Evolutionary conservation across 371 early-diverging fungal genomes (phyloP).

Genomic region (Circinella umbellata): DNA sequence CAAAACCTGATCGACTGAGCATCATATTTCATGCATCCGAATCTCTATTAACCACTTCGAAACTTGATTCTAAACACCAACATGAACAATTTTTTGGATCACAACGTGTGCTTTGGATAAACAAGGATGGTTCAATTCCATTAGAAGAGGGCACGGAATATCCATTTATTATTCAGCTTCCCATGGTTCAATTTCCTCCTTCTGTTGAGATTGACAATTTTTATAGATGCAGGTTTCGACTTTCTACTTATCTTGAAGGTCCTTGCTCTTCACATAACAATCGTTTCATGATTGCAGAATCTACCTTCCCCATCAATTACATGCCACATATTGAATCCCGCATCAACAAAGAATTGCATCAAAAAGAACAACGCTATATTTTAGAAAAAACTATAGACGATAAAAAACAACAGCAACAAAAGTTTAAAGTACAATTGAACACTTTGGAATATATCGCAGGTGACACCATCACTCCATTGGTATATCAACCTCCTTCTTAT

Average conservation of each 20-base stretch:
- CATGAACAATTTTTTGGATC: conserved; percentile 32
- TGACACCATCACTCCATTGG: conserved; percentile 21
- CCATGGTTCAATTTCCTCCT: conserved; percentile 46
- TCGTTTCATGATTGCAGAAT: neutral
- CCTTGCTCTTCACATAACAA: neutral
- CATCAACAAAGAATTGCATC: conserved; percentile 17
- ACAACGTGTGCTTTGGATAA: conserved; percentile 39
- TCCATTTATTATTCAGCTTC: conserved; percentile 44
- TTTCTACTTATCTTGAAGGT: conserved; percentile 34
- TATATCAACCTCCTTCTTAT: neutral
- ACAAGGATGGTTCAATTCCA: conserved; percentile 21
- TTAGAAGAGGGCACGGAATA: conserved; percentile 21
- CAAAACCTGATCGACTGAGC: conserved; percentile 29
- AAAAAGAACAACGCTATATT: neutral
- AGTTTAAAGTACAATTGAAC: conserved; percentile 15
- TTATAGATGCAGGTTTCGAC: conserved; percentile 35
- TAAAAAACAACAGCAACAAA: neutral
- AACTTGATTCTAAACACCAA: neutral
- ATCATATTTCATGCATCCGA: conserved; percentile 41
- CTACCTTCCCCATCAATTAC: conserved; percentile 18
- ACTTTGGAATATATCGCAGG: conserved; percentile 36
- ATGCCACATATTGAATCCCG: conserved; percentile 41
- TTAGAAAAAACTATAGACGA: neutral
- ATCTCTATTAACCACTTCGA: conserved; percentile 1
- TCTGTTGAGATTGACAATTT: conserved; percentile 24